Base-by-base conservation (phyloP, 306 rosid species). In the Cicer chorassanicum region DNA sequence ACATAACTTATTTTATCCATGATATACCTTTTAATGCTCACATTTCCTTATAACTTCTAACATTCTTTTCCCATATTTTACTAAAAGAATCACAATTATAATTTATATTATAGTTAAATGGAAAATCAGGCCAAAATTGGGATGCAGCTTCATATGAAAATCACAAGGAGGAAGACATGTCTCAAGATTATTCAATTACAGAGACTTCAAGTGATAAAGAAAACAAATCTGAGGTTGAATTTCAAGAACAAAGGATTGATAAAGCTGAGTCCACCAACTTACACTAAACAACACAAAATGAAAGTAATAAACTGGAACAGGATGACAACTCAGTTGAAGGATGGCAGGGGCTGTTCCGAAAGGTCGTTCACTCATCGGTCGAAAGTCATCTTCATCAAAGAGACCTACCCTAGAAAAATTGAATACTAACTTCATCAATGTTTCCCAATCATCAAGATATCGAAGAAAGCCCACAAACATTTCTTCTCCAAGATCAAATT, bases 271-370 rank as follows among this genome's bases (percentile, higher is more conserved):
- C 90, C 54, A 77, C 55, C 49, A 74, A 59, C 39, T 77, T 84
- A 36, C 94, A 89, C 56, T 87, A 75, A 68, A 57, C 69, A 9
- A 54, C 63, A 29, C 68, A 76, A 44, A 79, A 77, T 34, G 80
- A 82, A 80, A 78, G 67, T 56, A 82, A 76, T 85, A 90, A 87
- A 24, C 45, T 54, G 29, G 69, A 74, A 56, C 87, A 59, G 77
- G 94, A 87, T 70, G 94, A 88, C 76, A 78, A 66, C 81, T 88
- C 91, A 9, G 96, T 87, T 80, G 97, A 84, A 88, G 98, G 97
- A 79, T 94, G 98, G 98, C 98, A 91, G 83, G 97, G 81, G 98
- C 98, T 62, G 91, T 90, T 79, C 95, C 98, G 15, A 94, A 91
- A 80, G 86, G 96, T 18, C 96, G 97, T 44, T 89, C 94, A 56